phyloP scores from a whole-genome alignment of 2,329 filamentous ascomycete genomes.

The Alternaria gaisen region DNA sequence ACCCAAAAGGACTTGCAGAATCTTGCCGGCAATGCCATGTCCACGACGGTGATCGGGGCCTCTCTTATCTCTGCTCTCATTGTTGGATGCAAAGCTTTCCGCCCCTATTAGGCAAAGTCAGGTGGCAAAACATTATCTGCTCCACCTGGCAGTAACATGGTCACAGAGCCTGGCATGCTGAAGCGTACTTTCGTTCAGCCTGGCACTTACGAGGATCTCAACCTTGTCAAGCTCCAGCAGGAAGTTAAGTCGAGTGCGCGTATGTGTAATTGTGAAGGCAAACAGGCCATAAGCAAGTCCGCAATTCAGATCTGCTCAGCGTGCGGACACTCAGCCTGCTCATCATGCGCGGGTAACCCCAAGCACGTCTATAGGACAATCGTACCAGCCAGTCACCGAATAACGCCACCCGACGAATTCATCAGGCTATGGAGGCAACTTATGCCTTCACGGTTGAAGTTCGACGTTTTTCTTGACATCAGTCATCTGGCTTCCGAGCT shows the following conservation, averaged over 20 bases:
- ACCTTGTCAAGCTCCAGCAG: slow-evolving; percentile 20
- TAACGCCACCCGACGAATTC: slow-evolving; percentile 55
- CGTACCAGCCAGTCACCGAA: slow-evolving; percentile 35
- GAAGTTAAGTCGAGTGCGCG: slow-evolving; percentile 51
- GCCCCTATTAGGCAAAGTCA: not conserved
- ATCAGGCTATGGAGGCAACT: slow-evolving; percentile 49
- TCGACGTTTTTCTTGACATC: slow-evolving; percentile 30
- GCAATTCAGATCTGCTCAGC: slow-evolving; percentile 59
- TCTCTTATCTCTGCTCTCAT: slow-evolving; percentile 69
- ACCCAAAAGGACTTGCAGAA: slow-evolving; percentile 67
- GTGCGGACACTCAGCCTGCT: slow-evolving; percentile 66
- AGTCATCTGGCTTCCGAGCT: not conserved
- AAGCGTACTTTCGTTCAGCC: not conserved
- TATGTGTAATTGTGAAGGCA: slow-evolving; percentile 68
- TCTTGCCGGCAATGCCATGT: slow-evolving; percentile 83
- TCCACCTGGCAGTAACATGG: not conserved
- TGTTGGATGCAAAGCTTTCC: slow-evolving; percentile 30
- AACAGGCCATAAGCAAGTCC: slow-evolving; percentile 48
- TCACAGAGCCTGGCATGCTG: not conserved
- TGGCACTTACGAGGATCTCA: slow-evolving; percentile 4
- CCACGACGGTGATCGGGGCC: slow-evolving; percentile 73
- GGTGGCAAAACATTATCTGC: not conserved
- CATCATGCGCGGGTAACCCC: slow-evolving; percentile 64
- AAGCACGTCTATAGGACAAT: slow-evolving; percentile 54
- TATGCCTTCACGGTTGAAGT: slow-evolving; percentile 33